These are phyloP conservation scores for Aspergillus pseudoterreus DNA, from an alignment of 2,329 filamentous ascomycete species.

Conservation along the genomic window DNA sequence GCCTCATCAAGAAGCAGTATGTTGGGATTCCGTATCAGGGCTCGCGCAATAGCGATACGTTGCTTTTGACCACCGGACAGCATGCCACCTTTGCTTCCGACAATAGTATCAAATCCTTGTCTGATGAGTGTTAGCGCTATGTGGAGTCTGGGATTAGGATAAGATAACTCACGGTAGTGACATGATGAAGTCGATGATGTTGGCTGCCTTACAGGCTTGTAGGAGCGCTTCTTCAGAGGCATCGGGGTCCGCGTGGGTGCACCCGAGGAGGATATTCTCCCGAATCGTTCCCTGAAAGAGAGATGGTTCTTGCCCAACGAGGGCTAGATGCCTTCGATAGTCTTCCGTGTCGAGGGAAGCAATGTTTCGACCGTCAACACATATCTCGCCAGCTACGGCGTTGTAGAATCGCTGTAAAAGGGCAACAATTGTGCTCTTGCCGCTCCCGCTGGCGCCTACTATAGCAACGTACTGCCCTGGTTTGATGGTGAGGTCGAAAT, in stretches of 20 bases:
- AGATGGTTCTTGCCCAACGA: slow-evolving; percentile 69
- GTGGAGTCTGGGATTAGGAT: not conserved
- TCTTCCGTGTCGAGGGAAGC: slow-evolving; percentile 52
- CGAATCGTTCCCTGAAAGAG: slow-evolving; percentile 64
- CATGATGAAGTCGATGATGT: slow-evolving; percentile 26
- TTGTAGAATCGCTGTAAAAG: slow-evolving; percentile 65
- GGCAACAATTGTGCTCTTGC: slow-evolving; percentile 62
- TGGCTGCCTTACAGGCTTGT: slow-evolving; percentile 23
- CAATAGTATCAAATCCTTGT: slow-evolving; percentile 21
- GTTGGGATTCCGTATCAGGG: slow-evolving; percentile 31
- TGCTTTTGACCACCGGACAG: slow-evolving; percentile 36
- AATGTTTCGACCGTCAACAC: slow-evolving; percentile 61
- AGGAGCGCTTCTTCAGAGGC: slow-evolving; percentile 13
- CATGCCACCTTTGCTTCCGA: slow-evolving; percentile 21
- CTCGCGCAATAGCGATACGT: slow-evolving; percentile 34
- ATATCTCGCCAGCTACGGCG: slow-evolving; percentile 56
- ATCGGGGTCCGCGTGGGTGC: slow-evolving; percentile 14
- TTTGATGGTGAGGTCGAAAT: slow-evolving; percentile 26
- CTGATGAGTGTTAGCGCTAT: not conserved
- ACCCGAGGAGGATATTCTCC: slow-evolving; percentile 64
- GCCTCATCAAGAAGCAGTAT: slow-evolving; percentile 25
- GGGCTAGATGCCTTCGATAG: slow-evolving; percentile 61
- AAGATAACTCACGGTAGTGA: slow-evolving; percentile 18
- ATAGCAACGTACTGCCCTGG: slow-evolving; percentile 50
- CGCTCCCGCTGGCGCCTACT: slow-evolving; percentile 53